Evolutionary conservation across 2,329 filamentous ascomycete species (phyloP).

Genomic region (Gremmenia infestans): DNA sequence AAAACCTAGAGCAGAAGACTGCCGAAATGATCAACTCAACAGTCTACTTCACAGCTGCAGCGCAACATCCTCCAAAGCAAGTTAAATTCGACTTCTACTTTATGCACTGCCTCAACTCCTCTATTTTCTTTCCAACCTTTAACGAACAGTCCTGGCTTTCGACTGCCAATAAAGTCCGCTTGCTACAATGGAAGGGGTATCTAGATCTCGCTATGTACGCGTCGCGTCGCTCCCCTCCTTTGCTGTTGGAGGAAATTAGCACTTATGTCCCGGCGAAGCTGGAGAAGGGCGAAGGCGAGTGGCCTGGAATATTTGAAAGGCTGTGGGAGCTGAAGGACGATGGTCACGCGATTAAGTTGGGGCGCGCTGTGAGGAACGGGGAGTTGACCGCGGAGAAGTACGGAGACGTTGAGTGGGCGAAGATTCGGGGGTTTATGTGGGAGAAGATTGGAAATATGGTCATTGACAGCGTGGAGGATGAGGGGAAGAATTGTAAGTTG

Average conservation of each 20-base stretch:
- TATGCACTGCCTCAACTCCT: constrained; percentile 70
- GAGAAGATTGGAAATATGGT: constrained; percentile 54
- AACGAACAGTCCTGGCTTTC: constrained; percentile 57
- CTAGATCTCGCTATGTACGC: constrained; percentile 71
- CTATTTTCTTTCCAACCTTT: constrained; percentile 70
- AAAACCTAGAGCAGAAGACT: constrained; percentile 44
- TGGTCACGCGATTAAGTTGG: constrained; percentile 74
- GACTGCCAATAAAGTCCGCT: constrained; percentile 54
- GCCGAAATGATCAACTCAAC: constrained; percentile 67
- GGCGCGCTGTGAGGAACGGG: constrained; percentile 63
- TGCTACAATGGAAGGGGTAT: constrained; percentile 80
- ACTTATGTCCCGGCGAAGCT: constrained; percentile 48
- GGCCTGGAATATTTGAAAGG: constrained; percentile 40
- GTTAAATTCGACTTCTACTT: constrained; percentile 79
- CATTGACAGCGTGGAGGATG: constrained; percentile 53
- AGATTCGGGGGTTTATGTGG: constrained; percentile 55
- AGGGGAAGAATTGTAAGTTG: constrained; percentile 38
- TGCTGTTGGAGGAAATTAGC: constrained; percentile 54
- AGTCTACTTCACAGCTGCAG: constrained; percentile 44
- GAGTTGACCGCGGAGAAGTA: constrained; percentile 46
- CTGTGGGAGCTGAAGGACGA: constrained; percentile 59
- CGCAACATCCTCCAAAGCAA: constrained; percentile 57
- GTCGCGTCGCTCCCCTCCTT: constrained; percentile 57
- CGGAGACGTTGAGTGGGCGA: constrained; percentile 44
- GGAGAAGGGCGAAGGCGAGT: constrained; percentile 28